These are phyloP conservation scores for Suillus tomentosus DNA, from an alignment of 768 basidiomycete genomes.

Conservation along the genomic window DNA sequence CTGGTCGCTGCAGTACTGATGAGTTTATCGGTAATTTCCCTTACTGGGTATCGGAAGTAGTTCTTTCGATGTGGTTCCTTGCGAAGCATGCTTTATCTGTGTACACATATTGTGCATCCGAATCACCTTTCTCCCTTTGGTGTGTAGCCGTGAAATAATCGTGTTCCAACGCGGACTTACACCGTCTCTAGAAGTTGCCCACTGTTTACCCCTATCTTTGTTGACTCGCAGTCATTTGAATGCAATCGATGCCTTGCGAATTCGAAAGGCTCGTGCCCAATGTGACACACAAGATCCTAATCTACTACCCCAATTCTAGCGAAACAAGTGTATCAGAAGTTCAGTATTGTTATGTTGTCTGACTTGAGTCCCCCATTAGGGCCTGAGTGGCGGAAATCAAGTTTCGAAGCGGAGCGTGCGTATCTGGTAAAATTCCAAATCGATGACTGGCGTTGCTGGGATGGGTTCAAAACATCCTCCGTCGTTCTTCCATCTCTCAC, in stretches of 20 bases:
- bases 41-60: neutral
- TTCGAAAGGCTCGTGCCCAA: neutral
- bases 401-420: neutral
- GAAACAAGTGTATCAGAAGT: neutral
- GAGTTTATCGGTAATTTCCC: neutral
- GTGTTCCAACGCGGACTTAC: neutral
- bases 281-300: neutral
- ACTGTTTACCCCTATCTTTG: neutral
- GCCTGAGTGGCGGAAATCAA: neutral
- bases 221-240: neutral
- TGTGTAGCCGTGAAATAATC: neutral
- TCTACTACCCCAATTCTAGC: slow-evolving; percentile 3
- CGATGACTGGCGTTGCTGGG: neutral
- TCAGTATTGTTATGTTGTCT: neutral
- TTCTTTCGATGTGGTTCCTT: neutral
- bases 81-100: neutral
- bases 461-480: neutral
- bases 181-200: neutral
- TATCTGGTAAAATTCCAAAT: neutral
- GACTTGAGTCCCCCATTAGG: neutral
- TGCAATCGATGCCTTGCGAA: neutral
- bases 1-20: neutral
- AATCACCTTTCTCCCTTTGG: neutral
- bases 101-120: neutral
- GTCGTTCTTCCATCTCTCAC: neutral